These are phyloP conservation scores for Tagetes patula DNA, from an alignment of 129 eudicot species.

Conservation along the genomic window DNA sequence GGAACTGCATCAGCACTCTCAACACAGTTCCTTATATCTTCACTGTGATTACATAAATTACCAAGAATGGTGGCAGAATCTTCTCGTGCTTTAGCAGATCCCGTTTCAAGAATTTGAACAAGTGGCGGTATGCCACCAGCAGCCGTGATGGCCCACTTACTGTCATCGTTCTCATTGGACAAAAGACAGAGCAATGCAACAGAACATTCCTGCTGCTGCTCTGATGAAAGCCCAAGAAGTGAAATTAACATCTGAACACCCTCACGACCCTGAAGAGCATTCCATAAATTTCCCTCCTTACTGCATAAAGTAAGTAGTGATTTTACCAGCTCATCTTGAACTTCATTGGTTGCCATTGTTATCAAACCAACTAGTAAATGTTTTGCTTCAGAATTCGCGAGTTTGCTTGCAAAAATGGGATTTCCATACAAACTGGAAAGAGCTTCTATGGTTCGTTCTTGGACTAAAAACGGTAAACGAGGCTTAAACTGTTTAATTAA, in stretches of 20 bases:
- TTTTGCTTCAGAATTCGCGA: constrained; percentile 82
- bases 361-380: constrained; percentile 91
- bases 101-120: constrained; percentile 95
- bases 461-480: constrained; percentile 75
- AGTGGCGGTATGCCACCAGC: constrained; percentile 99
- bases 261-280: constrained; percentile 98
- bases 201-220: constrained; percentile 99
- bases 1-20: constrained; percentile 99
- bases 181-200: constrained; percentile 94
- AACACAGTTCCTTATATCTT: constrained; percentile 96
- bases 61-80: constrained; percentile 96
- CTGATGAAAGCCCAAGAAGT: constrained; percentile 97
- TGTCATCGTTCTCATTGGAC: constrained; percentile 90
- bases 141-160: constrained; percentile 99
- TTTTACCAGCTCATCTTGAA: constrained; percentile 89
- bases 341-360: constrained; percentile 95
- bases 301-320: constrained; percentile 82
- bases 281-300: constrained; percentile 82
- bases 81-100: constrained; percentile 96
- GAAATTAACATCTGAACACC: constrained; percentile 96
- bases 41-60: constrained; percentile 97
- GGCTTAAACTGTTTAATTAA: constrained; percentile 78
- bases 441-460: constrained; percentile 97
- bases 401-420: constrained; percentile 62
- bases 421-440: constrained; percentile 98